Conservation (phyloP, 768 basidiomycete genomes). For the Harrya chromipes region DNA sequence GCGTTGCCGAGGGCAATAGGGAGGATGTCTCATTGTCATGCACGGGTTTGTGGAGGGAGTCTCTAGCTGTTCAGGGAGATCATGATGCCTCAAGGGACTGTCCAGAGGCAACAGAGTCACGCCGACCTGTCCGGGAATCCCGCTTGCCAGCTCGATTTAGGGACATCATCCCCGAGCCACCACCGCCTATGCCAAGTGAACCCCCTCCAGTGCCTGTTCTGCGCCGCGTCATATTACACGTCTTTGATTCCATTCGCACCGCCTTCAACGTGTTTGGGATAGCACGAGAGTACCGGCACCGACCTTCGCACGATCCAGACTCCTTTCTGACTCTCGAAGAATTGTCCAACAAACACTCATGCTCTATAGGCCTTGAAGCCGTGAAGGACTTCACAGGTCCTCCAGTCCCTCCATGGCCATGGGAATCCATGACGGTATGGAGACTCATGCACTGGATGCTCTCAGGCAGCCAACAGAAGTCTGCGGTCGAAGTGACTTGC, state of each 20-base stretch:
- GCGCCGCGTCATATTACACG: not conserved
- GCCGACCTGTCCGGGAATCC: too few species aligned
- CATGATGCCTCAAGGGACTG: too few species aligned
- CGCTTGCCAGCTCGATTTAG: not conserved
- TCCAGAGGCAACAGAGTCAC: too few species aligned
- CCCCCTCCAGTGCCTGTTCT: not conserved
- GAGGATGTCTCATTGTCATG: too few species aligned
- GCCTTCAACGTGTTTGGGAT: not conserved
- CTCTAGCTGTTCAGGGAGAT: too few species aligned
- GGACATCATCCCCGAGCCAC: not conserved
- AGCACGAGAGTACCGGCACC: not conserved
- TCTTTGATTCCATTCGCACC: not conserved
- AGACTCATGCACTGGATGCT: slow-evolving; percentile 16
- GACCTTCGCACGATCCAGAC: not conserved
- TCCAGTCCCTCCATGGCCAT: slow-evolving; percentile 9
- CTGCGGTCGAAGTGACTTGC: slow-evolving; percentile 2
- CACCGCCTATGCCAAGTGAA: not conserved
- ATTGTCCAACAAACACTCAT: not conserved
- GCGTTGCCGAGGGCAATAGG: too few species aligned
- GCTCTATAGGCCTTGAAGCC: too few species aligned
- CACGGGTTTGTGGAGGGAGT: too few species aligned
- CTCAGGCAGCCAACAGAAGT: slow-evolving; percentile 4
- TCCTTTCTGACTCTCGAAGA: not conserved
- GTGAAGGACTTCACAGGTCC: too few species aligned
- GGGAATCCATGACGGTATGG: slow-evolving; percentile 9